Percentiles rank a stretch among this genome's conserved stretches.
Conservation (phyloP, 805 yeast genomes). For the Cyberlindnera meyerae region DNA sequence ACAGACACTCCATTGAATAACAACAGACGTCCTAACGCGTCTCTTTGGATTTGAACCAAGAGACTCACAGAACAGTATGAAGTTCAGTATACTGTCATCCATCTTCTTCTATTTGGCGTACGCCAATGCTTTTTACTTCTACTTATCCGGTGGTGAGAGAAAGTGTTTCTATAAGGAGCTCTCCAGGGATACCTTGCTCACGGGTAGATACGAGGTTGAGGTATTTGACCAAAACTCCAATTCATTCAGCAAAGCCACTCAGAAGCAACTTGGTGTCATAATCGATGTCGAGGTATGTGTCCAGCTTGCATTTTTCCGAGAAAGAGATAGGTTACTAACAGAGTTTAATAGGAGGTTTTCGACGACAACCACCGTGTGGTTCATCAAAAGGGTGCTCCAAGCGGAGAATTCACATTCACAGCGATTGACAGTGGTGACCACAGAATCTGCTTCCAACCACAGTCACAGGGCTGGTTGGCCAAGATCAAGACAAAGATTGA, state of each 20-base stretch:
- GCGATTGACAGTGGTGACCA: slow-evolving; percentile 77
- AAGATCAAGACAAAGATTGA: slow-evolving; percentile 52
- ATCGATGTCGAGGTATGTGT: slow-evolving; percentile 38
- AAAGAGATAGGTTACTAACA: slow-evolving; percentile 8
- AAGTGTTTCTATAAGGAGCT: slow-evolving; percentile 56
- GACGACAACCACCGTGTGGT: slow-evolving; percentile 75
- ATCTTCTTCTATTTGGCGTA: slow-evolving; percentile 23
- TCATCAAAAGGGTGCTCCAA: slow-evolving; percentile 58
- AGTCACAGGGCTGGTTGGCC: slow-evolving; percentile 56
- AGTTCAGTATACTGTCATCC: slow-evolving; percentile 14
- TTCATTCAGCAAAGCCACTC: slow-evolving; percentile 30
- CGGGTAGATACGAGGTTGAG: slow-evolving; percentile 47
- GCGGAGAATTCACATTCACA: slow-evolving; percentile 68
- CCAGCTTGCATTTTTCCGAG: not conserved
- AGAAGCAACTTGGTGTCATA: slow-evolving; percentile 34
- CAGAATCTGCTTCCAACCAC: slow-evolving; percentile 60
- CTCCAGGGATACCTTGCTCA: slow-evolving; percentile 42
- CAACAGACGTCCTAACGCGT: too few species aligned
- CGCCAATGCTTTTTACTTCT: slow-evolving; percentile 42
- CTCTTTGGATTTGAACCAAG: too few species aligned
- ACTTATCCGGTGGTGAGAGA: slow-evolving; percentile 45
- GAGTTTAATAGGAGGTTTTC: slow-evolving; percentile 47
- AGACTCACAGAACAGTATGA: slow-evolving; percentile 5
- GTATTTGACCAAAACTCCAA: slow-evolving; percentile 34
- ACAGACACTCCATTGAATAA: too few species aligned